phyloP scores from a whole-genome alignment of 2,329 filamentous ascomycete species.

The Chrysoporthe austroafricana region DNA sequence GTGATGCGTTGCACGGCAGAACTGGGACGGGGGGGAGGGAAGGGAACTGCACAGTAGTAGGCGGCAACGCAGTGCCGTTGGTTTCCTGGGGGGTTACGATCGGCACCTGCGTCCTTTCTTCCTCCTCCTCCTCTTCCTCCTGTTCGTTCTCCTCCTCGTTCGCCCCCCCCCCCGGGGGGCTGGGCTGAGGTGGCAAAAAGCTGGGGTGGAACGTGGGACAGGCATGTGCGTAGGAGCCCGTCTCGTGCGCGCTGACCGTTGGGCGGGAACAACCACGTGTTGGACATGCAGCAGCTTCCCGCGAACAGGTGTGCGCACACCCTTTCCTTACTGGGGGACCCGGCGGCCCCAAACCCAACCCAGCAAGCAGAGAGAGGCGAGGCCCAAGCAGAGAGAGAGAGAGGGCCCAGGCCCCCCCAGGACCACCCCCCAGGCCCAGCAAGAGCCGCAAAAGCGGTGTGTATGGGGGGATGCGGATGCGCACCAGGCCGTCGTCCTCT shows the following conservation, averaged over 20 bases:
- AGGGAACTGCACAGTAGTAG: too few species aligned
- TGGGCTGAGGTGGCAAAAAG: not conserved
- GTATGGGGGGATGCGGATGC: not conserved
- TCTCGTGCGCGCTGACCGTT: slow-evolving; percentile 7
- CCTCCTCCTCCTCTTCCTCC: too few species aligned
- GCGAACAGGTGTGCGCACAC: slow-evolving; percentile 7
- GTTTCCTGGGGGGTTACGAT: too few species aligned
- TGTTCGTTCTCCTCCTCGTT: too few species aligned
- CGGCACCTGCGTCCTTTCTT: too few species aligned
- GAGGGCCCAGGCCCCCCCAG: not conserved
- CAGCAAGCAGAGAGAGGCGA: too few species aligned
- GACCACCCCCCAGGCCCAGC: not conserved
- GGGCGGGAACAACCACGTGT: slow-evolving; percentile 18
- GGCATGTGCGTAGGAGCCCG: not conserved
- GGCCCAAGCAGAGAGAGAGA: too few species aligned
- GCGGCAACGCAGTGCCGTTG: too few species aligned
- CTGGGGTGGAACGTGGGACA: slow-evolving; percentile 13
- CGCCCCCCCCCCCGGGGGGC: too few species aligned
- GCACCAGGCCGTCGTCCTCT: not conserved
- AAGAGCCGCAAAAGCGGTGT: slow-evolving; percentile 22
- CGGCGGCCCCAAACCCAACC: too few species aligned
- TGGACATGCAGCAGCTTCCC: slow-evolving; percentile 14
- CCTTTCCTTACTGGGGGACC: not conserved
- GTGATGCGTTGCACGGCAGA: too few species aligned
- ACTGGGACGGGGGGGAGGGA: too few species aligned